A percentile compares a stretch with the other conserved stretches of the same genome.
Conservation (phyloP, 768 basidiomycete genomes). For the Tulasnella calospora region DNA sequence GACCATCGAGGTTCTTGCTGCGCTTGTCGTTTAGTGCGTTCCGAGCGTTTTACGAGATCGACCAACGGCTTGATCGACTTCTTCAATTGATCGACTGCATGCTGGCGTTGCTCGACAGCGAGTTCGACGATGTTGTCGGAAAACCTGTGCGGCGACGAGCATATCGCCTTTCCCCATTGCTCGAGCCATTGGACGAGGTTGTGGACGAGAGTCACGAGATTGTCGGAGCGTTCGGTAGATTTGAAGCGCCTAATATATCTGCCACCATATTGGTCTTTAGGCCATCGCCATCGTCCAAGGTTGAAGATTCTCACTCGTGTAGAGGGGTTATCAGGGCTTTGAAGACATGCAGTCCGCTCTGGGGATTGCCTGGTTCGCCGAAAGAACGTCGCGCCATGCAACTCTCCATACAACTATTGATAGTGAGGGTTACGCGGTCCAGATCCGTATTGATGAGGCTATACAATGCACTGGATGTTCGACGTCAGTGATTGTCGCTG, state of each 20-base stretch:
- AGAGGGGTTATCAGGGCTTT: slow-evolving; percentile 46
- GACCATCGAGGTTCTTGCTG: neutral
- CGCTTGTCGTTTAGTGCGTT: slow-evolving; percentile 21
- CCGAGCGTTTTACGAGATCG: slow-evolving; percentile 48
- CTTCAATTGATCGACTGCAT: slow-evolving; percentile 39
- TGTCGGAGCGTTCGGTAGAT: slow-evolving; percentile 45
- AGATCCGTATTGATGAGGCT: neutral
- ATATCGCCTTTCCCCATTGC: slow-evolving; percentile 39
- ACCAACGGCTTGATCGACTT: slow-evolving; percentile 23
- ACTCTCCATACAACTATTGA: neutral
- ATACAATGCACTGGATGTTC: slow-evolving; percentile 10
- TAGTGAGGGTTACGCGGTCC: neutral
- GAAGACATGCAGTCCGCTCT: slow-evolving; percentile 48
- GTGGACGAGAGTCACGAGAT: slow-evolving; percentile 42
- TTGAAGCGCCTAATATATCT: slow-evolving; percentile 59
- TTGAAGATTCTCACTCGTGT: slow-evolving; percentile 44
- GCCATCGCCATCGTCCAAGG: neutral
- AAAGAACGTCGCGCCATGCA: slow-evolving; percentile 9
- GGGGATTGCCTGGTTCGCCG: neutral
- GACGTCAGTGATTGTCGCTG: neutral
- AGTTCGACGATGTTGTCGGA: slow-evolving; percentile 43
- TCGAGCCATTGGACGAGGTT: slow-evolving; percentile 50
- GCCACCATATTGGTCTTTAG: neutral
- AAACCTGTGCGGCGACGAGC: slow-evolving; percentile 38
- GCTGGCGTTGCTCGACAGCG: slow-evolving; percentile 37